Base-by-base conservation (phyloP, 495 filamentous ascomycete genomes). In the Articulospora tetracladia region DNA sequence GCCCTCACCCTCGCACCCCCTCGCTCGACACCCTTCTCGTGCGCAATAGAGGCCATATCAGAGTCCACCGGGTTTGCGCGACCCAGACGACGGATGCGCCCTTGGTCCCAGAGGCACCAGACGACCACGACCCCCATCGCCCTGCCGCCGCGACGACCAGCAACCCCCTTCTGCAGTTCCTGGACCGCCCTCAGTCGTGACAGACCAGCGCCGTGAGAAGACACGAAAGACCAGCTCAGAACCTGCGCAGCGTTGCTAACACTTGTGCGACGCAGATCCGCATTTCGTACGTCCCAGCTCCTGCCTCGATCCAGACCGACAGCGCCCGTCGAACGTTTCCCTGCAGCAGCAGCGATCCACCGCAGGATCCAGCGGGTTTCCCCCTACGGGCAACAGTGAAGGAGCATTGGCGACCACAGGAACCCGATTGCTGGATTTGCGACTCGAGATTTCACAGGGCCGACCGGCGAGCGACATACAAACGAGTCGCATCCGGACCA, bases 261-360 rank as follows among this genome's bases (percentile, higher is more conserved):
- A 22, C 53, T 46, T 22, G 51, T 67, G 36, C 50, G 3, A 59
- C 54, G 13, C 60, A 67, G 65, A 64, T 59, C 63, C 60, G 48
- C 58, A 41, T 46, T 57, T 61, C 51, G 22, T 53, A 30, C 34
- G 10, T 58, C 55, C 53, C 36, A 53, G 25, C 46, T 56, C 28
- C 65, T 61, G 27, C 55, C 54, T 59, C 49, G 26, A 51, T 58
- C 58, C 65, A 51, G 17, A 30, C 34, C 51, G 53, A 61, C 64
- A 58, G n/a, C 59, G 58, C 34, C 61, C 60, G 58, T 57, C 55
- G 34, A 63, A 47, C 50, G 34, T 50, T 55, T 36, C 53, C 57
- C 59, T 54, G 17, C n/a, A 50, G 56, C 59, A 49, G 59, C 64
- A 55, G 39, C 60, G 52, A 60, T 48, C 58, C 60, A 47, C 23